Evolutionary conservation across 305 asterid species (phyloP), one percentile per base, ranked within the genome.

Genomic region (Fraxinus greggii): DNA sequence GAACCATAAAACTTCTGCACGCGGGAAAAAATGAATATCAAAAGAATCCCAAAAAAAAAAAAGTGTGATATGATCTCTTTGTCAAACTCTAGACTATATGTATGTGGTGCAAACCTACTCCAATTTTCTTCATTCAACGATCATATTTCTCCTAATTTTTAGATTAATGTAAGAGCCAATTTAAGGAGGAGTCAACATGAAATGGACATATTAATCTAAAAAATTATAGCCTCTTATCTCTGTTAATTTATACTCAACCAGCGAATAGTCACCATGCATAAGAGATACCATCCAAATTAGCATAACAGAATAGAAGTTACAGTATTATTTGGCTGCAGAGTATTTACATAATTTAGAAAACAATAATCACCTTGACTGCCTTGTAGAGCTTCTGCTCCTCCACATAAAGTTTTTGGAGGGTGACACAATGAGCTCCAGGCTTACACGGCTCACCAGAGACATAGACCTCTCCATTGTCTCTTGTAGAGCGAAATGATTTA

Each of bases 361-460:
- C 42, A 59, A 40, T 31, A 78, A 84, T 84, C 84, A 94, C 98
- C 97, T 92, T 91, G 28, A 94, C 89, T 82, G 90, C 90, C 89
- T 90, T 92, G 90, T 89, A 91, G 78, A 92, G 95, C 86, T 87
- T 91, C 88, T 90, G 92, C 86, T 92, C 98, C 86, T 90, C 95
- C 0, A 84, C 84, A 80, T 92, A 94, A 31, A 94, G 90, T 80
- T 86, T 92, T 77, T 92, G 89, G 48, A 94, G 97, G 61, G 97
- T 90, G 76, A 87, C 63, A 78, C 97, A 87, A 77, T 94, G 97
- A 77, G 97, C 95, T 79, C 97, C 97, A 7, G 94, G 97, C 85
- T 87, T 91, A 87, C 98, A 92, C n/a, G 97, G 96, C 31, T 92
- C 94, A 70, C 65, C 79, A 51, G 92, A 85, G 67, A 86, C 88